A percentile compares a stretch with the other conserved stretches of the same genome.
Conservation (phyloP, 495 filamentous ascomycete genomes). For the Tricharina praecox region DNA sequence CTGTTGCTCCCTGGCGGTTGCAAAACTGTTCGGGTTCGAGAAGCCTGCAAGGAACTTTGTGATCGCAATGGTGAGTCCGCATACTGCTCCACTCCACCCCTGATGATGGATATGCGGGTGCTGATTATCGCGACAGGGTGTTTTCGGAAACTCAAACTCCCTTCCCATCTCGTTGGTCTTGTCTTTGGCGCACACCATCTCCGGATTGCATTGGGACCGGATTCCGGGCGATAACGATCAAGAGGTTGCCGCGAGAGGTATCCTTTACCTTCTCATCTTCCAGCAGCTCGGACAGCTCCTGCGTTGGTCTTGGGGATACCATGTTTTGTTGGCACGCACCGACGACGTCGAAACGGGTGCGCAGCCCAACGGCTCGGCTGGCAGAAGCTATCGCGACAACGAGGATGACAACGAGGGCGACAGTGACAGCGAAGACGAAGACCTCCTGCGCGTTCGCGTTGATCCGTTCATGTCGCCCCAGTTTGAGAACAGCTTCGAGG, state of each 20-base stretch:
- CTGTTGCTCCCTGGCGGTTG: conserved; percentile 47
- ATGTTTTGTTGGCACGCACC: conserved; percentile 70
- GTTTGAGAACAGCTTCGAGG: conserved; percentile 25
- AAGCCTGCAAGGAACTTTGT: conserved; percentile 83
- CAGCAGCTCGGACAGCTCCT: conserved; percentile 93
- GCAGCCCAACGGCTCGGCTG: conserved; percentile 44
- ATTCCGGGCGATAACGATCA: conserved; percentile 85
- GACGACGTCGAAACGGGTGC: conserved; percentile 42
- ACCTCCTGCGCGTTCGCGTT: conserved; percentile 9
- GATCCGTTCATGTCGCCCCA: conserved; percentile 24
- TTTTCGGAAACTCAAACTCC: conserved; percentile 97
- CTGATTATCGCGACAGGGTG: conserved; percentile 30
- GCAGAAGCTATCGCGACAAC: conserved; percentile 45
- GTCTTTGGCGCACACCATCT: conserved; percentile 77
- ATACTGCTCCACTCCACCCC: neutral
- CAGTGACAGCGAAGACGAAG: conserved; percentile 24
- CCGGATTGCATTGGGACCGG: conserved; percentile 82
- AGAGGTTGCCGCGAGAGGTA: conserved; percentile 83
- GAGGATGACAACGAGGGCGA: conserved; percentile 30
- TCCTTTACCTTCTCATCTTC: conserved; percentile 90
- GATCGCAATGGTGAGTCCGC: conserved; percentile 61
- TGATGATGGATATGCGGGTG: no score
- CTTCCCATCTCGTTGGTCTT: conserved; percentile 92
- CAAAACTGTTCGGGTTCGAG: conserved; percentile 59
- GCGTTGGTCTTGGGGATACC: conserved; percentile 96